Conservation (phyloP, 352 stramenopile genomes). For the Phytophthora chlamydospora region DNA sequence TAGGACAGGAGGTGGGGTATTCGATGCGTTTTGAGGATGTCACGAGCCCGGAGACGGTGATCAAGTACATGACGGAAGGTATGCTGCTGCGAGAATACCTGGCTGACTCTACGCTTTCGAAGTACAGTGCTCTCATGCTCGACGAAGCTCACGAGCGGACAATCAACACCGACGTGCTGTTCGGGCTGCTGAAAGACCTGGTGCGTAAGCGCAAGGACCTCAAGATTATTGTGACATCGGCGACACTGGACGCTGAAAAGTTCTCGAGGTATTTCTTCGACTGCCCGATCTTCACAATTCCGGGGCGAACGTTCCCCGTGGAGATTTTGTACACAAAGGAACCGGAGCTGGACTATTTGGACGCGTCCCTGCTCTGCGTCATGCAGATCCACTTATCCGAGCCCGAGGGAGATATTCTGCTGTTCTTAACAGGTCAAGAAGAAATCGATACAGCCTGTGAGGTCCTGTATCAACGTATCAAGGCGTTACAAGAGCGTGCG, state of each 20-base stretch:
- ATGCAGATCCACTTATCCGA: constrained; percentile 99
- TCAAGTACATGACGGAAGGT: constrained; percentile 99
- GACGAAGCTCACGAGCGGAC: constrained; percentile 98
- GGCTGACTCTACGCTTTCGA: constrained; percentile 94
- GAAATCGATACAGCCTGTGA: constrained; percentile 99
- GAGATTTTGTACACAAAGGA: constrained; percentile 99
- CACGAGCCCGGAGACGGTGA: constrained; percentile 93
- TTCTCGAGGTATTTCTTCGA: constrained; percentile 98
- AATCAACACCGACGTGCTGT: constrained; percentile 99
- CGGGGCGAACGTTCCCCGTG: constrained; percentile 97
- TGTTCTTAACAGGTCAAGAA: constrained; percentile 99
- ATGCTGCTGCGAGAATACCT: constrained; percentile 99
- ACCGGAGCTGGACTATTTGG: constrained; percentile 98
- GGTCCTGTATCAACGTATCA: constrained; percentile 98
- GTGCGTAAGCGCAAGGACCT: constrained; percentile 86
- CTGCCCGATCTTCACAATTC: constrained; percentile 99
- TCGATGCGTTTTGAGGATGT: constrained; percentile 91
- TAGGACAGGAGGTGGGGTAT: constrained; percentile 95
- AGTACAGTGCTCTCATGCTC: constrained; percentile 96
- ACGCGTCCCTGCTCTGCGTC: constrained; percentile 97
- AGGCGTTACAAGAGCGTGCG: constrained; percentile 93
- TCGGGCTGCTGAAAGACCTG: constrained; percentile 94
- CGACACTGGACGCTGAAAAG: constrained; percentile 98
- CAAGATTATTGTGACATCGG: constrained; percentile 92
- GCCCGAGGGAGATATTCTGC: constrained; percentile 97